Base-by-base conservation (phyloP, 768 basidiomycete genomes). In the Calocybe indica region DNA sequence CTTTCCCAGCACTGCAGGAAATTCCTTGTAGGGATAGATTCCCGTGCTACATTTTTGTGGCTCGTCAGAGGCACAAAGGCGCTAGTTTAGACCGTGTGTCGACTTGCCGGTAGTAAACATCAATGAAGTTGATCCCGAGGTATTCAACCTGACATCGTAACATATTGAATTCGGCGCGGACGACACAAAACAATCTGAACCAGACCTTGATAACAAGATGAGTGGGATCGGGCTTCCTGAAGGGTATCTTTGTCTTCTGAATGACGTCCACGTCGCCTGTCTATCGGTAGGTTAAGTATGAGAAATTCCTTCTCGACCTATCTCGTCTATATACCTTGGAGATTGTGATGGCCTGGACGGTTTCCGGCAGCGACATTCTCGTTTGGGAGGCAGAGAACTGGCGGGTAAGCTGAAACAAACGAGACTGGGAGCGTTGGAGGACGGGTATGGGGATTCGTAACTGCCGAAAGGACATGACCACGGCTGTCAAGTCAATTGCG, bases 51-150 rank as follows among this genome's bases (percentile, higher is more conserved):
- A 48, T n/a, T n/a, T 12, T 12, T 37, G 13, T 47, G 32, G 22
- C 31, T 43, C 45, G n/a, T 28, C 30, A 11, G 10, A 51, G n/a
- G 22, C 33, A 5, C 10, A 43, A n/a, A 36, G 13, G 12, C 35
- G 12, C 31, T 41, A 2, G 22, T 28, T 41, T 45, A 29, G 35
- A 31, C 11, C 12, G 7, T 6, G 35, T 40, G 34, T 5, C n/a
- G 14, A 12, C 47, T 62, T 66, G 84, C 79, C 92, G 74, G 59
- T 77, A 81, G 63, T 96, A 94, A 38, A 80, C 82, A 60, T 89
- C 87, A 59, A 87, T 91, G 62, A 88, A 96, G 70, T 96, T 96
- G 56, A 95, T 76, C 6, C 89, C 90, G 7, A 75, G 68, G 55
- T 83, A 92, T 55, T 89, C 80, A 15, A 83, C 72, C 86, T 85